Evolutionary conservation across 2,329 filamentous ascomycete genomes (phyloP).

Genomic region (Cladorrhinum sp.): DNA sequence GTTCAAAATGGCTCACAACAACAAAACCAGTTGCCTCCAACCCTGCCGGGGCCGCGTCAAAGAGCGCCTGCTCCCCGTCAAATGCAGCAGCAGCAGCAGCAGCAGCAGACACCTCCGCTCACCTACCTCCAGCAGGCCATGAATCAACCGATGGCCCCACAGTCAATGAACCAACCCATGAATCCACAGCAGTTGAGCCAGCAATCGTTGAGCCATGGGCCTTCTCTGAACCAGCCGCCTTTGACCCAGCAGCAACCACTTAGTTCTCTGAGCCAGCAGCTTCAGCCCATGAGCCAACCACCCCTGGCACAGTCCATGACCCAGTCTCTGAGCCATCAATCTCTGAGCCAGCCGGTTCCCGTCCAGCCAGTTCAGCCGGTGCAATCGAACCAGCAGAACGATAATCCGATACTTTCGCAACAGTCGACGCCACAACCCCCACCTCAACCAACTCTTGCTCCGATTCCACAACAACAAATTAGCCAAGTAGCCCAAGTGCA

Average conservation of each 20-base stretch:
- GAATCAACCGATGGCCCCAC: conserved; percentile 30
- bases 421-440: conserved; percentile 37
- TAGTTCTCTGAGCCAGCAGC: conserved; percentile 32
- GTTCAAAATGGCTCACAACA: conserved; percentile 44
- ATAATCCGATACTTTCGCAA: conserved; percentile 42
- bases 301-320: conserved; percentile 23
- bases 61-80: conserved; percentile 45
- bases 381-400: conserved; percentile 35
- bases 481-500: conserved; percentile 39
- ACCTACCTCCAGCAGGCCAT: conserved; percentile 37
- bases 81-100: conserved; percentile 42
- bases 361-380: conserved; percentile 17
- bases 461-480: conserved; percentile 7
- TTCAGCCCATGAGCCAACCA: conserved; percentile 25
- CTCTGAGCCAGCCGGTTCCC: conserved; percentile 21
- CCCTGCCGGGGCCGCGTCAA: conserved; percentile 44
- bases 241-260: conserved; percentile 23
- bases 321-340: conserved; percentile 28
- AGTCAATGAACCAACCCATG: conserved; percentile 25
- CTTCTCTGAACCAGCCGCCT: neutral
- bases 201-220: conserved; percentile 21
- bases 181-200: conserved; percentile 32
- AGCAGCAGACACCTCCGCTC: conserved; percentile 34
- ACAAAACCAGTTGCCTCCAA: conserved; percentile 47
- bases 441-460: conserved; percentile 30